Conservation (phyloP, 2,329 filamentous ascomycete genomes). For the Cercospora berteroae region DNA sequence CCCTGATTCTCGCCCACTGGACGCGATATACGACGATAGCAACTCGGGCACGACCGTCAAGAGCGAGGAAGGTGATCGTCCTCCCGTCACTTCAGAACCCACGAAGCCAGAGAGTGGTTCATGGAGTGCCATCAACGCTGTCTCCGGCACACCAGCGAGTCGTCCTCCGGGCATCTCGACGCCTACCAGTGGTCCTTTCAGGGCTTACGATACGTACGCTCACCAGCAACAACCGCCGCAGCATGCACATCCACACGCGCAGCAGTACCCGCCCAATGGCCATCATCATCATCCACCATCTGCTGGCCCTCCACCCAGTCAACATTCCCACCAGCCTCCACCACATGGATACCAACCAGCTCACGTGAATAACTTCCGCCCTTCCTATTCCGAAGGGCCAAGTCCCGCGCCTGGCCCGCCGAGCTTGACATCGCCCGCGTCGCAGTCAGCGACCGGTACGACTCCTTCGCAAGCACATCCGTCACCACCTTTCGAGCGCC, state of each 20-base stretch:
- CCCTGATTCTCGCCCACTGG: constrained; percentile 23
- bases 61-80: constrained; percentile 34
- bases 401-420: constrained; percentile 24
- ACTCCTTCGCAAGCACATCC: constrained; percentile 32
- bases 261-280: background rate
- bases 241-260: background rate
- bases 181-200: constrained; percentile 29
- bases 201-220: constrained; percentile 33
- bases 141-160: constrained; percentile 28
- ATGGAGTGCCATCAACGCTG: constrained; percentile 43
- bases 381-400: constrained; percentile 26
- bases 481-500: constrained; percentile 26
- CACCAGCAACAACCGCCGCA: constrained; percentile 18
- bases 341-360: constrained; percentile 18
- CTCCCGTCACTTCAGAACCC: constrained; percentile 23
- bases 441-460: constrained; percentile 26
- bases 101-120: constrained; percentile 33
- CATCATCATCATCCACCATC: constrained; percentile 15
- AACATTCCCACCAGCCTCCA: constrained; percentile 6
- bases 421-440: constrained; percentile 32
- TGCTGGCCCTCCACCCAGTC: background rate
- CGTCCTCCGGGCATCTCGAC: constrained; percentile 28
- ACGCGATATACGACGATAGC: constrained; percentile 34
- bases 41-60: constrained; percentile 34
- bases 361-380: constrained; percentile 30